Percentiles rank a stretch among this genome's conserved stretches.
phyloP scores from a whole-genome alignment of 768 basidiomycete genomes.

The Postia placenta region DNA sequence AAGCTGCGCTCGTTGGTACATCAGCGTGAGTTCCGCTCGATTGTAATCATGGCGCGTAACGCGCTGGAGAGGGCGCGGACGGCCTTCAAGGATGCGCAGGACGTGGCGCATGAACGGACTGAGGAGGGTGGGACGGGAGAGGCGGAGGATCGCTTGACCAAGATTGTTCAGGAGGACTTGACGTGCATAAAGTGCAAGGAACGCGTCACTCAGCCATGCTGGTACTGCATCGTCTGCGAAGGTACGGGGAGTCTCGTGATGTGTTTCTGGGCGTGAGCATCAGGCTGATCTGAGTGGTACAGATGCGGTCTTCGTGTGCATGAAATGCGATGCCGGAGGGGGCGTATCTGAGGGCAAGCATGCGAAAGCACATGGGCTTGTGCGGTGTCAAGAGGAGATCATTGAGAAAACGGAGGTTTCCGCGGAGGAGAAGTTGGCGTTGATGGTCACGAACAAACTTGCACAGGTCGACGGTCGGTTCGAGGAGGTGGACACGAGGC shows the following conservation, averaged over 20 bases:
- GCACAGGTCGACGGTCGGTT: background rate
- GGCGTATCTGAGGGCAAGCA: background rate
- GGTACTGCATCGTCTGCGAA: constrained; percentile 25
- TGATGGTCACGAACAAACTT: background rate
- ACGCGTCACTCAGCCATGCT: constrained; percentile 21
- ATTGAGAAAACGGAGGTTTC: background rate
- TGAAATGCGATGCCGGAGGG: constrained; percentile 16
- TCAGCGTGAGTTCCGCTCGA: constrained; percentile 10
- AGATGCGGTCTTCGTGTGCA: constrained; percentile 20
- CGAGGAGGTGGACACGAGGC: background rate
- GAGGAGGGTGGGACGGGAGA: background rate
- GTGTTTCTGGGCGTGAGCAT: no score
- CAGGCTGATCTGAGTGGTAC: no score
- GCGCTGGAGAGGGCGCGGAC: constrained; percentile 13
- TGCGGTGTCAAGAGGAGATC: background rate
- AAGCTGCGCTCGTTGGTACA: constrained; percentile 20
- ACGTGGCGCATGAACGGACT: background rate
- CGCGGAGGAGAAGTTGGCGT: background rate
- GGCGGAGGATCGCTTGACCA: background rate
- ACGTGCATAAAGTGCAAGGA: constrained; percentile 18
- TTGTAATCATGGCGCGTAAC: constrained; percentile 15
- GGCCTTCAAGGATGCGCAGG: background rate
- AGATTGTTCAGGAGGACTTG: constrained; percentile 6
- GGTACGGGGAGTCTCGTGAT: constrained; percentile 5
- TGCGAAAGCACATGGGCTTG: background rate